Base-by-base conservation (phyloP, 1,284 basidiomycete genomes). In the Malassezia furfur region DNA sequence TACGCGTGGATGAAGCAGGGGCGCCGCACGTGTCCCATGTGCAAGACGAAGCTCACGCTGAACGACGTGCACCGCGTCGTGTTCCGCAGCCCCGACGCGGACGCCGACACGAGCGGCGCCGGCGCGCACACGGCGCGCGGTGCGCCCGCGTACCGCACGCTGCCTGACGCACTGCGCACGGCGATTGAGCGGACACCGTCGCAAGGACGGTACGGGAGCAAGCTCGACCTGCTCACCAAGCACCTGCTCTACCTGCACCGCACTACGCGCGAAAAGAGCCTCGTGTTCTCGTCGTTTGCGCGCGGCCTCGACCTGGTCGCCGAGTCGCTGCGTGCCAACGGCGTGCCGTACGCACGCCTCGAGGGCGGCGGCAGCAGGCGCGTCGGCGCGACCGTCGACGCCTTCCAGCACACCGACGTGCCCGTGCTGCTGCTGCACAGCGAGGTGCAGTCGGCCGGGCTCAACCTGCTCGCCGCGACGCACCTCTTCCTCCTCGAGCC, bases 401-500 rank as follows among this genome's bases (percentile, higher is more conserved):
- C 25, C 2, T 73, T 72, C 41, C 55, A 61, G 36, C 64, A 58
- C 50, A 52, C 57, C 30, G 34, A 44, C 25, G 48, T 65, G 12
- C 59, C 61, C 17, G 63, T 72, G 21, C 61, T 73, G 52, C 48
- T 73, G 7, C 57, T 73, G n/a, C 70, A 72, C 51, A 65, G 68
- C 6, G 71, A 73, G 52, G 63, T 54, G 38, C 68, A 70, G 52
- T 67, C 66, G 11, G 59, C 68, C 0, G 71, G 71, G 4, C 60
- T 73, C 30, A 73, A 72, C 35, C 50, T 73, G 50, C 51, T 66
- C 1, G 58, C 61, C 1, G 70, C 71, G 5, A 65, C 61, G 44
- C 58, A 66, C 48, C 56, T 73, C 19, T 63, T 69, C 54, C 60
- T 73, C 25, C 55, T 73, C 15, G 71, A 72, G 54, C 71, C 71